Conservation (phyloP, 768 basidiomycete species). For the Serendipita indica region DNA sequence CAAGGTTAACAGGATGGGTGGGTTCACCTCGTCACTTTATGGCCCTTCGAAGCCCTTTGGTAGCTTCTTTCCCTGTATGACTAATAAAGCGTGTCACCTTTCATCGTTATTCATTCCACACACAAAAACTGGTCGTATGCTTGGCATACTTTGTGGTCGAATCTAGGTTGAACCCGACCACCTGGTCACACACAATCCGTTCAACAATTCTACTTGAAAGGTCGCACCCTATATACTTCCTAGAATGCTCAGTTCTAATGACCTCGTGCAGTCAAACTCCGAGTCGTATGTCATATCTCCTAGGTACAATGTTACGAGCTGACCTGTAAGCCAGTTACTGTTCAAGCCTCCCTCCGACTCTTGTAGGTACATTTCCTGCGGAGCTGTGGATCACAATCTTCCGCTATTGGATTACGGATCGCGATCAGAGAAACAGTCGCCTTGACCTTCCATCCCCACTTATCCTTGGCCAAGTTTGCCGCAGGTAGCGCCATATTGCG, state of each 20-base stretch:
- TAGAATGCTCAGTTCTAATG: neutral
- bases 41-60: conserved; percentile 36
- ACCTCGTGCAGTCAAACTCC: neutral
- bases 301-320: too few relatives aligned
- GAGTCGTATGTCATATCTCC: too few relatives aligned
- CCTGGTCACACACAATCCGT: neutral
- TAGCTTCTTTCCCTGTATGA: conserved; percentile 44
- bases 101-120: neutral
- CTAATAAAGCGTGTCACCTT: too few relatives aligned
- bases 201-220: neutral
- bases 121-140: conserved; percentile 32
- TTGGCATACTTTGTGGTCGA: conserved; percentile 59
- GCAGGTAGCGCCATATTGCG: too few relatives aligned
- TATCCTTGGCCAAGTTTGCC: too few relatives aligned
- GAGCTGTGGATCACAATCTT: too few relatives aligned
- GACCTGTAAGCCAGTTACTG: too few relatives aligned
- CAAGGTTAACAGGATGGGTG: neutral
- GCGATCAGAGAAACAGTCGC: too few relatives aligned
- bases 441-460: too few relatives aligned
- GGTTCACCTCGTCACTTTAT: conserved; percentile 46
- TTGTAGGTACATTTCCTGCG: too few relatives aligned
- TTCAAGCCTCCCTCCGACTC: too few relatives aligned
- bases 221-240: neutral
- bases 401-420: too few relatives aligned
- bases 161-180: neutral